Percentiles rank a stretch among this genome's conserved stretches.
These are phyloP conservation scores for Skeletonema marinoi DNA, from an alignment of 108 stramenopile genomes.

Conservation along the genomic window DNA sequence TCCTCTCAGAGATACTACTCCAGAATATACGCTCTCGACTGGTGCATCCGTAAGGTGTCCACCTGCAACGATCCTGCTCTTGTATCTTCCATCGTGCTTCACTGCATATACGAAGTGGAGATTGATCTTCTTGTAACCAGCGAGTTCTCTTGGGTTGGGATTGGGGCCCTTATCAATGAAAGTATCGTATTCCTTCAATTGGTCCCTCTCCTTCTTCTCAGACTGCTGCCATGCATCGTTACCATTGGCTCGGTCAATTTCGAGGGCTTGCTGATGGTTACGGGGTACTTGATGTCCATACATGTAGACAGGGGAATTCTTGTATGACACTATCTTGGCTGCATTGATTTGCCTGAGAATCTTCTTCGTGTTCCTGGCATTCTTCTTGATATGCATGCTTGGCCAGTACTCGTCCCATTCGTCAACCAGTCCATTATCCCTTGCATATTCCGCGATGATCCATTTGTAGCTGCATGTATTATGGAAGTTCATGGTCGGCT, in stretches of 20 bases:
- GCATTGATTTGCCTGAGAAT: conserved; percentile 7
- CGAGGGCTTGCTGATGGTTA: conserved; percentile 17
- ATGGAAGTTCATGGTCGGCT: too few relatives aligned
- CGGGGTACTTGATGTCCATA: conserved; percentile 40
- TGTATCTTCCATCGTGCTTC: conserved; percentile 29
- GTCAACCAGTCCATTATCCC: too few relatives aligned
- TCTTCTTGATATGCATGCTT: too few relatives aligned
- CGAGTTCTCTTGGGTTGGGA: background rate
- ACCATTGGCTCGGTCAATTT: conserved; percentile 20
- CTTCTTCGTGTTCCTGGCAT: conserved; percentile 18
- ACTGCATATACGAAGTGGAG: conserved; percentile 32
- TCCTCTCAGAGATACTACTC: conserved; percentile 32
- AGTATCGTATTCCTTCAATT: background rate
- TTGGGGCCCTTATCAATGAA: background rate
- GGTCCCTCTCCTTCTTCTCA: conserved; percentile 14
- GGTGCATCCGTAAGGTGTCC: conserved; percentile 27
- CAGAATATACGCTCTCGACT: conserved; percentile 26
- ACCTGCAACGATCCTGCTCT: conserved; percentile 28
- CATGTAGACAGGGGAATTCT: conserved; percentile 18
- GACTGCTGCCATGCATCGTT: conserved; percentile 26
- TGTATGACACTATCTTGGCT: conserved; percentile 10
- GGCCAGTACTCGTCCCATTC: too few relatives aligned
- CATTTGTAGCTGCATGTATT: too few relatives aligned
- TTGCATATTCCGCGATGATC: too few relatives aligned
- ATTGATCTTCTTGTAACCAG: conserved; percentile 43